A percentile compares a stretch with the other conserved stretches of the same genome.
These are phyloP conservation scores for Coelastrella sp. DNA, from an alignment of 139 green algal genomes.

Conservation along the genomic window DNA sequence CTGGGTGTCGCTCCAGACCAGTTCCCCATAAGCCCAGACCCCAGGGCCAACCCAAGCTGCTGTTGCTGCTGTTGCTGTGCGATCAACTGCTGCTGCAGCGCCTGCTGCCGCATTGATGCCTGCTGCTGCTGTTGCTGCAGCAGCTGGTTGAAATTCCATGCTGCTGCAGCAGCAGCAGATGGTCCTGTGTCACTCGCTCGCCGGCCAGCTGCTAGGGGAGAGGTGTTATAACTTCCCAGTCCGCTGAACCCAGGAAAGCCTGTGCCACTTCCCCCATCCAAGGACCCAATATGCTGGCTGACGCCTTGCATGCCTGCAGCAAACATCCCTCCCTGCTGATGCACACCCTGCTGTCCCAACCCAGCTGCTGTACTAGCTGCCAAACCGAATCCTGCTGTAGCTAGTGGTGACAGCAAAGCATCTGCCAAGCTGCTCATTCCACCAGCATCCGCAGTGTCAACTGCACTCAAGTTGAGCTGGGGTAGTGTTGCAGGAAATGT, in stretches of 20 bases:
- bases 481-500: not conserved
- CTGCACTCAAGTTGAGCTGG: not conserved
- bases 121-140: constrained; percentile 6
- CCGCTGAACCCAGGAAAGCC: not conserved
- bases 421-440: not conserved
- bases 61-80: not conserved
- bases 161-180: not conserved
- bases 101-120: not conserved
- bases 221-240: not conserved
- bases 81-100: not conserved
- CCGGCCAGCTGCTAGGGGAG: not conserved
- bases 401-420: not conserved
- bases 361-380: not conserved
- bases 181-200: not conserved
- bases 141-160: not conserved
- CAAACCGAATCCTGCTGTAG: not conserved
- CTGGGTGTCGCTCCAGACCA: not conserved
- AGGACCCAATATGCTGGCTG: not conserved
- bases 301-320: not conserved
- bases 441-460: not conserved
- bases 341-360: not conserved
- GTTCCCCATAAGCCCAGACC: not conserved
- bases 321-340: not conserved
- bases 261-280: not conserved
- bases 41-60: not conserved